Conservation (phyloP, 345 rosid genomes). For the Boechera retrofracta region DNA sequence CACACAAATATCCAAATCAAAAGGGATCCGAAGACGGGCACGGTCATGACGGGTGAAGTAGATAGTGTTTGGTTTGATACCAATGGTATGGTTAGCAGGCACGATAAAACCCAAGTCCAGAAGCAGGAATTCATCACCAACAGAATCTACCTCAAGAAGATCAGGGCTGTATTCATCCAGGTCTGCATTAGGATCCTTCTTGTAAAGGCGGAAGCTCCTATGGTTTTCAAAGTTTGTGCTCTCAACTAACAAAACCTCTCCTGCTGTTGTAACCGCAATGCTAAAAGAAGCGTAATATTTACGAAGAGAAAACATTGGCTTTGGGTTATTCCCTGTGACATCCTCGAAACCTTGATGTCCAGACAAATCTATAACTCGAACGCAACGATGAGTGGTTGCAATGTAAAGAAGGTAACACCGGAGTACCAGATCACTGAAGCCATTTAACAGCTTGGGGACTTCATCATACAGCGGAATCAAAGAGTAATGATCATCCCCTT, state of each 20-base stretch:
- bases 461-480: not conserved
- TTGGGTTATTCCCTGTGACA: not conserved
- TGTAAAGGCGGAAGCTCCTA: not conserved
- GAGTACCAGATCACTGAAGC: not conserved
- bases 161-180: rapidly evolving
- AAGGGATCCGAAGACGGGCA: not conserved
- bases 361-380: constrained; percentile 7
- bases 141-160: constrained; percentile 15
- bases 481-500: not conserved
- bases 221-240: not conserved
- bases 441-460: not conserved
- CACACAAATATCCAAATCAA: not conserved
- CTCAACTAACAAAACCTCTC: constrained; percentile 17
- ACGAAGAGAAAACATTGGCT: not conserved
- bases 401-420: not conserved
- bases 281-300: not conserved
- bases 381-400: not conserved
- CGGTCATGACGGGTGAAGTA: constrained; percentile 14
- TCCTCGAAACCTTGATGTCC: not conserved
- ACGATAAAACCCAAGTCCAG: constrained; percentile 12
- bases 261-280: not conserved
- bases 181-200: not conserved
- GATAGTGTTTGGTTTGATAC: constrained; percentile 15
- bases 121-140: constrained; percentile 22
- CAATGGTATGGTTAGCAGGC: not conserved